phyloP scores from a whole-genome alignment of 139 green algal species.

The Chlorella sorokiniana region DNA sequence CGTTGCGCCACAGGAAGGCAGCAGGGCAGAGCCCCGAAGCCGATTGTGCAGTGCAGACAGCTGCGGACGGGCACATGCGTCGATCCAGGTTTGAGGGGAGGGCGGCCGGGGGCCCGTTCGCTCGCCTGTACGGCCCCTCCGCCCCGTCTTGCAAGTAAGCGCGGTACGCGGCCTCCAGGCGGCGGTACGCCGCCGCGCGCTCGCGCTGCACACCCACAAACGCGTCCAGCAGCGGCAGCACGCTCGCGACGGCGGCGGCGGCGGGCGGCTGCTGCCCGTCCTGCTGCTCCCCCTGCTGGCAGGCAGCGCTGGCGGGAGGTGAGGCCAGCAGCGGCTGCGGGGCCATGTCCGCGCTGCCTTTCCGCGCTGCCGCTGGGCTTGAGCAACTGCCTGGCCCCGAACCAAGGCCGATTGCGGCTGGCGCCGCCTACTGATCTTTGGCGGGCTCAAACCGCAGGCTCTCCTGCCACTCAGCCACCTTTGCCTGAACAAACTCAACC shows the following conservation, averaged over 20 bases:
- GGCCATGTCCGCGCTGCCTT: background rate
- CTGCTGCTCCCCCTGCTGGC: background rate
- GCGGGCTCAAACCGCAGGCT: constrained; percentile 27
- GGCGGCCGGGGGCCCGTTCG: background rate
- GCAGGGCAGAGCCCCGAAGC: too few relatives aligned
- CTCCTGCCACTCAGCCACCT: constrained; percentile 21
- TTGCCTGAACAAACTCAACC: background rate
- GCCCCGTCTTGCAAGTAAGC: constrained; percentile 14
- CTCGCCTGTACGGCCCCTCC: constrained; percentile 24
- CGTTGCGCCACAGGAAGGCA: too few relatives aligned
- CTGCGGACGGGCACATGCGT: too few relatives aligned
- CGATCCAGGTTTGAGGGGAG: too few relatives aligned
- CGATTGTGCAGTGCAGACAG: too few relatives aligned
- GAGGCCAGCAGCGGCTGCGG: background rate
- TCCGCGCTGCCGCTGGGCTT: background rate
- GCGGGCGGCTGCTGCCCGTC: background rate
- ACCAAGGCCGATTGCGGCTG: background rate
- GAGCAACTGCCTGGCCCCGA: background rate
- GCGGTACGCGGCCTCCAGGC: constrained; percentile 14
- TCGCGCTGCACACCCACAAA: constrained; percentile 32
- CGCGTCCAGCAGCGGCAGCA: constrained; percentile 20
- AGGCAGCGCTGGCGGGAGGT: background rate
- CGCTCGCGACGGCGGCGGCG: background rate
- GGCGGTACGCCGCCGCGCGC: constrained; percentile 33
- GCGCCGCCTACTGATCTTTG: background rate